A percentile compares a stretch with the other conserved stretches of the same genome.
These are phyloP conservation scores for Populus hybrid DNA, from an alignment of 441 rosid genomes.

Conservation along the genomic window DNA sequence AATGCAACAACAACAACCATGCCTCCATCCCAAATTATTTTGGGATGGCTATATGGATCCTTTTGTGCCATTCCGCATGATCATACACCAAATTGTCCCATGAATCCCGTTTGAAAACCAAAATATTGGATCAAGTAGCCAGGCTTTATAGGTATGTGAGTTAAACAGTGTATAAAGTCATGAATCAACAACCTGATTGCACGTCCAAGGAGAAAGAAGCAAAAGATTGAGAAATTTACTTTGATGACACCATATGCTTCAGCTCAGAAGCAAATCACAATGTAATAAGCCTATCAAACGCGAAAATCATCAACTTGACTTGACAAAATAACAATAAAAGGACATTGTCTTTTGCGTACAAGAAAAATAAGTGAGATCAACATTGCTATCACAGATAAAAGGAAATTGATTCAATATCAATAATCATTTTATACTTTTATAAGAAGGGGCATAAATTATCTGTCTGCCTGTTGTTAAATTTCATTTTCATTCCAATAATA, in stretches of 20 bases:
- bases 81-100: neutral
- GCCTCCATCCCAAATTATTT: neutral
- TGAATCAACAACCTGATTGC: neutral
- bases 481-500: neutral
- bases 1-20: neutral
- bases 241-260: neutral
- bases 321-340: neutral
- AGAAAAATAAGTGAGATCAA: neutral
- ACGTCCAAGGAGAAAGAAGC: neutral
- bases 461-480: neutral
- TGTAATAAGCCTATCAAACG: neutral
- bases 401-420: neutral
- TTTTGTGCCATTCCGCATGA: neutral
- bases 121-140: neutral
- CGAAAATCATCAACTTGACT: neutral
- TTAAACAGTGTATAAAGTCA: neutral
- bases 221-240: neutral
- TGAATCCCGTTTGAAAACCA: neutral
- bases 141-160: neutral
- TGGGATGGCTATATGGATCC: neutral
- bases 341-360: neutral
- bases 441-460: neutral
- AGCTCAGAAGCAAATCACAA: neutral
- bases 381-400: neutral
- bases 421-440: neutral